Conservation (phyloP, 257 asterid species). For the Solanum lycopersicoides region DNA sequence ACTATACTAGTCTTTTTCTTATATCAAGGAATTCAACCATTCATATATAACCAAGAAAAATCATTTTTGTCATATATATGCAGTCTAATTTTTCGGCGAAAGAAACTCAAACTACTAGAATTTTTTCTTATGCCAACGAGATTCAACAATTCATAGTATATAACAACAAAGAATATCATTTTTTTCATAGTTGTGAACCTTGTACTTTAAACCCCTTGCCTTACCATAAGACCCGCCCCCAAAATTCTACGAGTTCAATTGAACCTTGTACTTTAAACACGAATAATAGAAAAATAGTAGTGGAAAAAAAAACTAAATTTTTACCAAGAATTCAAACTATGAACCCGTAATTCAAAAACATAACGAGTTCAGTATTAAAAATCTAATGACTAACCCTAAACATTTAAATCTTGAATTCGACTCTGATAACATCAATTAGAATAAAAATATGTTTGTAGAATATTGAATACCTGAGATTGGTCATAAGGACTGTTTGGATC, state of each 20-base stretch:
- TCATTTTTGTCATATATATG: background rate
- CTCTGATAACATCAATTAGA: accelerated
- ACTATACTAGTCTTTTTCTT: background rate
- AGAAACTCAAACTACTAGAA: background rate
- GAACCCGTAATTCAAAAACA: background rate
- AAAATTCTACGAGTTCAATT: background rate
- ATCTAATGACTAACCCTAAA: accelerated
- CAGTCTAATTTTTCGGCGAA: background rate
- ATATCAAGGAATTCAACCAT: background rate
- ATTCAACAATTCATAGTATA: background rate
- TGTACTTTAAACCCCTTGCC: background rate
- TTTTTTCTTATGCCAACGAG: background rate
- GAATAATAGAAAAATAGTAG: background rate
- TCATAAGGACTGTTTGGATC: conserved; percentile 46
- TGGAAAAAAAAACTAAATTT: background rate
- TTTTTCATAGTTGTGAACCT: background rate
- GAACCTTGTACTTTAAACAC: background rate
- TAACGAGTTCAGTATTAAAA: background rate
- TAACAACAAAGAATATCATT: background rate
- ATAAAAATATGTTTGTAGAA: background rate
- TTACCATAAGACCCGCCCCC: accelerated
- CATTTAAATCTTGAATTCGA: accelerated
- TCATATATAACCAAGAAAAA: background rate
- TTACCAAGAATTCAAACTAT: background rate
- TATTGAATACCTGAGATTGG: conserved; percentile 38